Percentiles rank a stretch among this genome's conserved stretches.
Evolutionary conservation across 345 rosid genomes (phyloP).

Genomic region (Combretum micranthum): DNA sequence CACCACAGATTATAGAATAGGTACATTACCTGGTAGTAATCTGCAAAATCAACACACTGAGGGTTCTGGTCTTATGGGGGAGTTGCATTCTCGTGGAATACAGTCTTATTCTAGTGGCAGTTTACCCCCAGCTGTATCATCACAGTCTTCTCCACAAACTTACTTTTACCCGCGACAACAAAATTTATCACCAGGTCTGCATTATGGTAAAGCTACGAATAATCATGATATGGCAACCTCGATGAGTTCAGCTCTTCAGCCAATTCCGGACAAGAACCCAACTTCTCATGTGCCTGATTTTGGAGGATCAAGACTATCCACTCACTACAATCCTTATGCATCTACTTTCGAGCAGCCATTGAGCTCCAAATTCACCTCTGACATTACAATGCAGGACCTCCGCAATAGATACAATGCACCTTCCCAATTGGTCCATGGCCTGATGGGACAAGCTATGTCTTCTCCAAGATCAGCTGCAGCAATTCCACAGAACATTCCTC

Average conservation of each 20-base stretch:
- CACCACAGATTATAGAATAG: slow-evolving; percentile 15
- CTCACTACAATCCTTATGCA: slow-evolving; percentile 31
- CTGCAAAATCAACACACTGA: slow-evolving; percentile 15
- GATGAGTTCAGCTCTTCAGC: slow-evolving; percentile 18
- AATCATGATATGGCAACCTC: slow-evolving; percentile 13
- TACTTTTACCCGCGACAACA: slow-evolving; percentile 33
- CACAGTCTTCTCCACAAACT: slow-evolving; percentile 27
- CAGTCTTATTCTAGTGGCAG: slow-evolving; percentile 22
- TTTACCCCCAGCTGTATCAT: slow-evolving; percentile 18
- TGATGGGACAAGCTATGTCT: slow-evolving; percentile 28
- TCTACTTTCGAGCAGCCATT: slow-evolving; percentile 40
- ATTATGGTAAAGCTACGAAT: slow-evolving; percentile 11
- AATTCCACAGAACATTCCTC: slow-evolving; percentile 20
- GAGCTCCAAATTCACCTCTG: slow-evolving; percentile 29
- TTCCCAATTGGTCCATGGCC: slow-evolving; percentile 20
- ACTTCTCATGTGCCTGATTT: slow-evolving; percentile 15
- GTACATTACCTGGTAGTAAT: slow-evolving; percentile 13
- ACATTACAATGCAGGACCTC: slow-evolving; percentile 24
- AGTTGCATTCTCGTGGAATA: slow-evolving; percentile 18
- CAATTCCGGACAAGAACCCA: slow-evolving; percentile 19
- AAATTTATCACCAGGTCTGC: slow-evolving; percentile 14
- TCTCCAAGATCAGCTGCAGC: slow-evolving; percentile 35
- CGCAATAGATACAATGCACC: slow-evolving; percentile 13
- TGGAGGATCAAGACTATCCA: slow-evolving; percentile 24
- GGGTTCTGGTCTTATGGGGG: slow-evolving; percentile 15